A percentile compares a stretch with the other conserved stretches of the same genome.
Evolutionary conservation across 1,284 basidiomycete genomes (phyloP).

Genomic region (Irpex sp.): DNA sequence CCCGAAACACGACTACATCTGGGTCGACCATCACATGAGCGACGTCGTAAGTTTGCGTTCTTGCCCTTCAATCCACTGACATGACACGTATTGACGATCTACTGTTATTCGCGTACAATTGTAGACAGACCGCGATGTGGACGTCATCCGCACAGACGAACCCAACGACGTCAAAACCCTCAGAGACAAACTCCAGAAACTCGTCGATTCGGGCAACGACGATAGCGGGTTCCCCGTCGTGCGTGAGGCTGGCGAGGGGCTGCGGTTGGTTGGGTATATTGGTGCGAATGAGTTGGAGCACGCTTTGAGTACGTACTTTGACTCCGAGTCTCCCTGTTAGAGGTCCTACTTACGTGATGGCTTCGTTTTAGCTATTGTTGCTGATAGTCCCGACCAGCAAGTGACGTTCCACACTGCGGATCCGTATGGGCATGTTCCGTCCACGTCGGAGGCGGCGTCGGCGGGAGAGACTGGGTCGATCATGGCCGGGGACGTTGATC

Average conservation of each 20-base stretch:
- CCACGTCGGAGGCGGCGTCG: slow-evolving; percentile 46
- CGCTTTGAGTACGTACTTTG: slow-evolving; percentile 64
- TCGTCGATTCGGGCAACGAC: slow-evolving; percentile 57
- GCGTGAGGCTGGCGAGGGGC: slow-evolving; percentile 37
- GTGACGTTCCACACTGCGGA: slow-evolving; percentile 59
- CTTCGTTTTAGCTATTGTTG: slow-evolving; percentile 54
- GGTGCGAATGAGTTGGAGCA: slow-evolving; percentile 92
- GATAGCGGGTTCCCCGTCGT: slow-evolving; percentile 91
- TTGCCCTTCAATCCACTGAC: not conserved
- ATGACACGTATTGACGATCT: not conserved
- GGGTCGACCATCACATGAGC: slow-evolving; percentile 69
- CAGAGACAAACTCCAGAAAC: slow-evolving; percentile 56
- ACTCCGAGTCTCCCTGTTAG: no score
- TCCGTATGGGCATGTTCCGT: slow-evolving; percentile 34
- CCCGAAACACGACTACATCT: slow-evolving; percentile 82
- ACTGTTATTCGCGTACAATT: not conserved
- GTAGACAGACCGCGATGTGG: slow-evolving; percentile 60
- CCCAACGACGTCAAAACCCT: slow-evolving; percentile 70
- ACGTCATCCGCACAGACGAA: slow-evolving; percentile 61
- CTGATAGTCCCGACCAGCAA: slow-evolving; percentile 63
- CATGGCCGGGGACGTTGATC: slow-evolving; percentile 38
- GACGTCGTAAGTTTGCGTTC: slow-evolving; percentile 48
- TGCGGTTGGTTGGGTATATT: slow-evolving; percentile 87
- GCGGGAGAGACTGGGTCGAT: slow-evolving; percentile 36
- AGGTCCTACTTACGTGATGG: no score